Base-by-base conservation (phyloP, 2,329 filamentous ascomycete genomes). In the Taxawa tesnikishii region DNA sequence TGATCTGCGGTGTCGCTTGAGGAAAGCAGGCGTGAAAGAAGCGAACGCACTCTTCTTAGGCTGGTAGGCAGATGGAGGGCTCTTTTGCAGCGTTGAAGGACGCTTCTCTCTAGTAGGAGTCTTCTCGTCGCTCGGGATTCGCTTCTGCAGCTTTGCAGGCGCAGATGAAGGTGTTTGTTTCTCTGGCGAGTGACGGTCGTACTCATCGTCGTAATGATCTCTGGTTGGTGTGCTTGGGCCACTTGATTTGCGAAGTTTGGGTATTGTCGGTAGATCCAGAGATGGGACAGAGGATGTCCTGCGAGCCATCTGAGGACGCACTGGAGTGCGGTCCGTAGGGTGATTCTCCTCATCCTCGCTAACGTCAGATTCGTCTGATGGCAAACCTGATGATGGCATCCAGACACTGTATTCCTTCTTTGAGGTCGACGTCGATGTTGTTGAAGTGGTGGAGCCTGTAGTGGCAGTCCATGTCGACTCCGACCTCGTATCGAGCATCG, bases 1-100 rank as follows among this genome's bases (percentile, higher is more conserved):
- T 2, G 76, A 80, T 12, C 85, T 75, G 27, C 87, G 74, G 49
- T 79, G 54, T 54, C 66, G 41, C 41, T 48, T 51, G 26, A 56
- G 28, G 39, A 55, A 56, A 3, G 46, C 48, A 6, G 53, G 51
- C 10, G 53, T 55, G 32, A 55, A 44, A 3, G 51, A 49, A 2
- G 50, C 47, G 2, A 55, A 32, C 14, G 47, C 39, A 26, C 42
- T 39, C 14, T 45, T 34, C 18, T 42, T 43, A 24, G 48, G 29
- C n/a, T 23, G 19, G 19, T 23, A 23, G 19, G 19, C 19, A 23
- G 19, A 23, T n/a, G n/a, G n/a, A n/a, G n/a, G n/a, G 11, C 29
- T 36, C 31, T 42, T 38, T 5, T 36, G 11, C n/a, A 32, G 36
- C 2, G 36, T 29, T 3, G n/a, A 8, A n/a, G 19, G 19, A 8